Evolutionary conservation across 2,329 filamentous ascomycete species (phyloP).

Genomic region (Phyllachora maydis): DNA sequence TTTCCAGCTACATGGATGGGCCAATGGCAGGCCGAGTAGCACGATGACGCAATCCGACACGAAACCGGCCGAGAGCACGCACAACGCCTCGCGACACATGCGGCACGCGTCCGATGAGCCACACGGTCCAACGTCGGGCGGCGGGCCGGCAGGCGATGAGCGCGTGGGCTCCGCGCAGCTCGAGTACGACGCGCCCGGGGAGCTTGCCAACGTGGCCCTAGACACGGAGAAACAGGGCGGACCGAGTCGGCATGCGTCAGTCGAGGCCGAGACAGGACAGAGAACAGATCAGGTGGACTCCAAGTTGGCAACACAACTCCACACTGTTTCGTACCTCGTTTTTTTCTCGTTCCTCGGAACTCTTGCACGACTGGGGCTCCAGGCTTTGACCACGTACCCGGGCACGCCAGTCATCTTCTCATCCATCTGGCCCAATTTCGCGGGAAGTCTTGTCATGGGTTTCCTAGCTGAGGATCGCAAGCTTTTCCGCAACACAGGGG

Average conservation of each 20-base stretch:
- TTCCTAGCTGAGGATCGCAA: conserved; percentile 63
- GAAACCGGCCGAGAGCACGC: too few relatives aligned
- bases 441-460: conserved; percentile 64
- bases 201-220: too few relatives aligned
- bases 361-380: conserved; percentile 60
- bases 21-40: too few relatives aligned
- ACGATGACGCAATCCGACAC: too few relatives aligned
- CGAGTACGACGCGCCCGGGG: neutral
- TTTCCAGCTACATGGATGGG: too few relatives aligned
- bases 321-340: conserved; percentile 63
- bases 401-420: conserved; percentile 54
- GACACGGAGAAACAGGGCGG: too few relatives aligned
- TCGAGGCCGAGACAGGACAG: conserved; percentile 1
- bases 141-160: too few relatives aligned
- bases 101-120: too few relatives aligned
- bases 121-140: too few relatives aligned
- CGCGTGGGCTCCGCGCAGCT: neutral
- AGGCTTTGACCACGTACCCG: conserved; percentile 59
- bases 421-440: conserved; percentile 75
- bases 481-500: conserved; percentile 37
- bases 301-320: conserved; percentile 32
- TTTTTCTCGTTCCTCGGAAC: conserved; percentile 76
- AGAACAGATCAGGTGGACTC: conserved; percentile 15
- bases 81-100: too few relatives aligned
- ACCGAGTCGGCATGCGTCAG: neutral